A percentile compares a stretch with the other conserved stretches of the same genome.
phyloP scores from a whole-genome alignment of 805 yeast species.

The Candida odintsovae region DNA sequence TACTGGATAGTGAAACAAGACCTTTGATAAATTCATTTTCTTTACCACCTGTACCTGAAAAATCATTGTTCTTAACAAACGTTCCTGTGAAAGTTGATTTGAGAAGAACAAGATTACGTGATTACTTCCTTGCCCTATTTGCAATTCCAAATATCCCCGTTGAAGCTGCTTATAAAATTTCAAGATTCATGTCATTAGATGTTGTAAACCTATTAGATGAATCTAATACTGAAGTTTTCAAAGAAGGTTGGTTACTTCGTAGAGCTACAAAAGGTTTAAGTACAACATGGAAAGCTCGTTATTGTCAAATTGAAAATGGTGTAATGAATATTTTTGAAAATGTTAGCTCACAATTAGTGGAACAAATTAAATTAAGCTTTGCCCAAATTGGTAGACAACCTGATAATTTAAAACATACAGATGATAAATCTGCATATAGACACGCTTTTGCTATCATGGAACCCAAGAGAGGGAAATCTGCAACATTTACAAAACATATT shows the following conservation, averaged over 20 bases:
- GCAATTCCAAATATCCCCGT: slow-evolving; percentile 53
- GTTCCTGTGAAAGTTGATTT: slow-evolving; percentile 61
- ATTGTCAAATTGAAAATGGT: slow-evolving; percentile 62
- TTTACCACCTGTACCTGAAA: slow-evolving; percentile 63
- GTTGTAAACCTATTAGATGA: slow-evolving; percentile 55
- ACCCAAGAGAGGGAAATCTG: slow-evolving; percentile 27
- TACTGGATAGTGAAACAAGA: slow-evolving; percentile 57
- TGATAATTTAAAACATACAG: slow-evolving; percentile 20
- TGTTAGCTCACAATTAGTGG: slow-evolving; percentile 49
- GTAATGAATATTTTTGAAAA: slow-evolving; percentile 49
- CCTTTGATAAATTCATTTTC: slow-evolving; percentile 39
- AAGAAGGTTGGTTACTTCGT: slow-evolving; percentile 62
- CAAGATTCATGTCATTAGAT: slow-evolving; percentile 63
- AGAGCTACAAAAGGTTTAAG: slow-evolving; percentile 56
- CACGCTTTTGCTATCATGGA: slow-evolving; percentile 59
- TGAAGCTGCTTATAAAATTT: slow-evolving; percentile 43
- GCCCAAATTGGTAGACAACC: slow-evolving; percentile 53
- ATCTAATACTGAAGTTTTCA: slow-evolving; percentile 43
- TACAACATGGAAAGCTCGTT: slow-evolving; percentile 60
- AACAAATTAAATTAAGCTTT: slow-evolving; percentile 42
- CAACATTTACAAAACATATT: slow-evolving; percentile 43
- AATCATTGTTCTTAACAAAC: slow-evolving; percentile 46
- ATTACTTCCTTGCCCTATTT: slow-evolving; percentile 54
- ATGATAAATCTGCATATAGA: slow-evolving; percentile 32
- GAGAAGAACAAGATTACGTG: slow-evolving; percentile 49